These are phyloP conservation scores for Phoenix dactylifera DNA, from an alignment of 176 grass and related monocot genomes.

Conservation along the genomic window DNA sequence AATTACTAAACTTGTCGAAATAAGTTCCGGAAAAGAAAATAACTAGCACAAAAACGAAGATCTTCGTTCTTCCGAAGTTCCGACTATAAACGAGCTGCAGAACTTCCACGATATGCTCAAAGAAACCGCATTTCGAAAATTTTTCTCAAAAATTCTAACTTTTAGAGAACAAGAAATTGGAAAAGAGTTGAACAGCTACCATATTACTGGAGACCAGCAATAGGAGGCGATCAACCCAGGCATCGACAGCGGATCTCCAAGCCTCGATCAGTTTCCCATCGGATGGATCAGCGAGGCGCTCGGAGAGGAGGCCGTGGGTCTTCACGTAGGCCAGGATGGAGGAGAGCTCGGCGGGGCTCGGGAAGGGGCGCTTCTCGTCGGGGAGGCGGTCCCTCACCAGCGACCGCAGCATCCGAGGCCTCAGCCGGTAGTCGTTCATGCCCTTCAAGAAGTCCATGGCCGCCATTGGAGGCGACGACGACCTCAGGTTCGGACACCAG, in stretches of 20 bases:
- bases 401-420: constrained; percentile 17
- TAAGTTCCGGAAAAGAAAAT: no score
- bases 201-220: constrained; percentile 26
- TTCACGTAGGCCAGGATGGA: constrained; percentile 15
- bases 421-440: constrained; percentile 24
- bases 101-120: no score
- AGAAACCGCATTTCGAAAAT: no score
- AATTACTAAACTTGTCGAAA: no score
- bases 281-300: background rate
- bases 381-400: constrained; percentile 23
- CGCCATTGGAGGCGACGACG: background rate
- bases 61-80: no score
- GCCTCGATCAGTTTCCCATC: constrained; percentile 22
- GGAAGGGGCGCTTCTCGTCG: background rate
- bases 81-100: no score
- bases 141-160: background rate
- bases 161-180: background rate
- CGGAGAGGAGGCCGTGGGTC: constrained; percentile 31
- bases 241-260: constrained; percentile 37
- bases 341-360: constrained; percentile 7
- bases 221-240: constrained; percentile 31
- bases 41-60: no score
- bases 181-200: constrained; percentile 19
- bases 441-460: constrained; percentile 1
- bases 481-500: no score